phyloP scores from a whole-genome alignment of 768 basidiomycete species.

The Auriscalpium vulgare region DNA sequence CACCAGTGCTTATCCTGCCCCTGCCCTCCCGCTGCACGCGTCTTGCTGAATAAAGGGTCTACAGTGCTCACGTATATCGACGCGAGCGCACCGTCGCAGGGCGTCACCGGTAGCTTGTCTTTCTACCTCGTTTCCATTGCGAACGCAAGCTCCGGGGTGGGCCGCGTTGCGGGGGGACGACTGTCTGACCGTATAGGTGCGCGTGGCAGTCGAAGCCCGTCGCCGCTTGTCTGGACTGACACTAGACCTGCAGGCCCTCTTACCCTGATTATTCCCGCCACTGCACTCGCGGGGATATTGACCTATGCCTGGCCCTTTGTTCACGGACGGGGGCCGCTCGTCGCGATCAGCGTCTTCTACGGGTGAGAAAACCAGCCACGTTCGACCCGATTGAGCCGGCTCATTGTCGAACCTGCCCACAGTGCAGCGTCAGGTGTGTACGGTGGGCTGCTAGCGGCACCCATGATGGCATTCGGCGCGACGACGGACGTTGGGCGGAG shows the following conservation, averaged over 20 bases:
- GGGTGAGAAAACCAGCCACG: slow-evolving; percentile 13
- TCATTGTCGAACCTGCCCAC: no score
- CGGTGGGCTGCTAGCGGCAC: slow-evolving; percentile 46
- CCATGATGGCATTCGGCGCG: slow-evolving; percentile 54
- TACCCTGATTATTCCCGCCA: slow-evolving; percentile 63
- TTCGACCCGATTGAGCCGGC: no score
- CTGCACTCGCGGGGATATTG: slow-evolving; percentile 42
- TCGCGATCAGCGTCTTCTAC: slow-evolving; percentile 28
- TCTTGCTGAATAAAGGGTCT: no score
- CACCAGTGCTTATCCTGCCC: slow-evolving; percentile 18
- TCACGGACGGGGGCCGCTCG: slow-evolving; percentile 32
- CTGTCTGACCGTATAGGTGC: slow-evolving; percentile 35
- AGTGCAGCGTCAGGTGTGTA: slow-evolving; percentile 55
- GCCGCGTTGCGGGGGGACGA: slow-evolving; percentile 45
- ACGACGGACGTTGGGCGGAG: slow-evolving; percentile 56
- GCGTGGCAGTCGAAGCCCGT: slow-evolving; percentile 12
- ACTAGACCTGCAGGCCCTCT: slow-evolving; percentile 32
- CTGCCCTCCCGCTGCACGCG: no score
- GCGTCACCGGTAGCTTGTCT: slow-evolving; percentile 40
- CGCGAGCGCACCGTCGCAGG: slow-evolving; percentile 42
- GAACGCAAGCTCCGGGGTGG: slow-evolving; percentile 58
- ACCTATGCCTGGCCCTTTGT: slow-evolving; percentile 71
- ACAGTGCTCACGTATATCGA: slow-evolving; percentile 63
- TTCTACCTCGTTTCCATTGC: slow-evolving; percentile 56
- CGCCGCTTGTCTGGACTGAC: no score